Percentiles rank a stretch among this genome's conserved stretches.
phyloP scores from a whole-genome alignment of 768 basidiomycete species.

The Neoboletus brunneissimus region DNA sequence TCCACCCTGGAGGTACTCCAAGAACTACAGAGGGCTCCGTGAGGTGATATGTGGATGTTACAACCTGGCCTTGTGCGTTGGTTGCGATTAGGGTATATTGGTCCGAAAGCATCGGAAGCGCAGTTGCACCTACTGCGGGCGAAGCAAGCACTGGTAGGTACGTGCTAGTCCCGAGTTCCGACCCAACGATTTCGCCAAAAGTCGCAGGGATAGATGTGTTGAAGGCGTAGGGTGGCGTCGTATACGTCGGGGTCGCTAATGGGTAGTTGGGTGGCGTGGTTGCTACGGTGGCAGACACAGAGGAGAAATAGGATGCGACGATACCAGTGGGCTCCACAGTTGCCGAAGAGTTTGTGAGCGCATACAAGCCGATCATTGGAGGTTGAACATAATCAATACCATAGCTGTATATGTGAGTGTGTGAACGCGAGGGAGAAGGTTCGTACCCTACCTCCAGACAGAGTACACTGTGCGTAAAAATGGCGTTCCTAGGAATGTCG shows the following conservation, averaged over 20 bases:
- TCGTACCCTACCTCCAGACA: constrained; percentile 57
- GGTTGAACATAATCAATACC: constrained; percentile 73
- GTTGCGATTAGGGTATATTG: constrained; percentile 58
- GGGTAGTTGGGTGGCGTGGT: constrained; percentile 73
- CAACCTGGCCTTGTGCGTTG: constrained; percentile 47
- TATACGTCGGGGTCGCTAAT: constrained; percentile 60
- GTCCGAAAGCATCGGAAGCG: constrained; percentile 54
- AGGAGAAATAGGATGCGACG: constrained; percentile 54
- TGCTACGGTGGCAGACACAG: constrained; percentile 57
- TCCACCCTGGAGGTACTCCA: constrained; percentile 65
- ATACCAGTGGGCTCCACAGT: constrained; percentile 39
- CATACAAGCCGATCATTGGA: constrained; percentile 76
- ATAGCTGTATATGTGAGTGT: constrained; percentile 43
- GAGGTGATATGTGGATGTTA: constrained; percentile 53
- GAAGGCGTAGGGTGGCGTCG: constrained; percentile 63
- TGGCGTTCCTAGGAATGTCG: constrained; percentile 43
- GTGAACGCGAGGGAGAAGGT: background rate
- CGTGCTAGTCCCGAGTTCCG: constrained; percentile 69
- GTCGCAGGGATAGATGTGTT: constrained; percentile 61
- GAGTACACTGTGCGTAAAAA: constrained; percentile 79
- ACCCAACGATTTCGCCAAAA: constrained; percentile 52
- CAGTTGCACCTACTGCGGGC: constrained; percentile 44
- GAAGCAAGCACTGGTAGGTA: constrained; percentile 58
- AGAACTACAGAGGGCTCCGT: constrained; percentile 48
- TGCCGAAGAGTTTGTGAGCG: constrained; percentile 47